Evolutionary conservation across 805 yeast genomes (phyloP), one percentile per base, ranked within the genome.

Genomic region (Saturnispora besseyi): DNA sequence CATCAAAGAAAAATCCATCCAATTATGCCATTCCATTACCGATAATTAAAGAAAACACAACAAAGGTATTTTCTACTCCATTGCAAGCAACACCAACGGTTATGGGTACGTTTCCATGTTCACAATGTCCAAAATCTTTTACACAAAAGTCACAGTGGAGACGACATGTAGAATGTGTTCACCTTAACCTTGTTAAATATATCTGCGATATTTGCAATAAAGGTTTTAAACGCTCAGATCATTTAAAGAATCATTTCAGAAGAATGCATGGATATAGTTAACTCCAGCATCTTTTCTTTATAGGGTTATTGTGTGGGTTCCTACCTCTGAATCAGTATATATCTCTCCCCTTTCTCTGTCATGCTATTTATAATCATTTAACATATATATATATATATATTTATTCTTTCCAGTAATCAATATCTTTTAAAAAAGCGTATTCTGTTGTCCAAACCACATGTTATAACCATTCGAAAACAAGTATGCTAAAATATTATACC

Each of bases 131-230:
- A 1, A 73, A 71, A 55, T 58, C 60, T 3, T 82, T 83, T 63
- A 77, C 76, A 55, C 72, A 87, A 53, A 78, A 78, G 57, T 87
- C 83, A 52, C 87, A 82, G 60, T 67, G 81, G 59, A 80, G 79
- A 60, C 66, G 89, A 50, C 89, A 83, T 59, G 73, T 78, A 61
- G 67, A 86, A 51, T 79, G 84, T 22, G 79, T 82, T 55, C 89
- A 82, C 60, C 74, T 64, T 33, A 62, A 62, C 24, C 82, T 28
- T 65, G 74, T 53, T 76, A 77, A 56, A 70, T 82, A 74, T 63
- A 75, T 72, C 45, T 83, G 88, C 59, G 59, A 68, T 15, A 64
- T 69, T 44, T 83, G 89, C 59, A 70, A 69, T 41, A 82, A 81
- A 61, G 77, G 75, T 56, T 82, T 82, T 57, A 77, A 84, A 52